Conservation (phyloP, 2,329 filamentous ascomycete genomes). For the Diaporthe velutina region DNA sequence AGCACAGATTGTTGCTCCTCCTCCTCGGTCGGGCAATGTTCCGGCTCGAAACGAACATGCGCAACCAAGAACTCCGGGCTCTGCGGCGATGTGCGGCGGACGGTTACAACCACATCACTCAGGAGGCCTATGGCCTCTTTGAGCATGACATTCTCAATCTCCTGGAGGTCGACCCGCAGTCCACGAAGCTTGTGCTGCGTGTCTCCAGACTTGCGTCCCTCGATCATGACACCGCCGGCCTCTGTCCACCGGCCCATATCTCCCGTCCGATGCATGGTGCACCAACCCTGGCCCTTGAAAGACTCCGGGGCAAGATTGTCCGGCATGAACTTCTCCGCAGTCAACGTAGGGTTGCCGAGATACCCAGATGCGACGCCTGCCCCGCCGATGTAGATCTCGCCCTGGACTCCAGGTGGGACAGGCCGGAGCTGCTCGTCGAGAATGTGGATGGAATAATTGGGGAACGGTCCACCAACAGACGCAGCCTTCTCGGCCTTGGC, state of each 20-base stretch:
- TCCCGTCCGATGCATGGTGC: slow-evolving; percentile 54
- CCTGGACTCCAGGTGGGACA: slow-evolving; percentile 50
- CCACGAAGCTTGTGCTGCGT: slow-evolving; percentile 58
- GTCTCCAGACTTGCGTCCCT: slow-evolving; percentile 56
- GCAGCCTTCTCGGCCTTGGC: not conserved
- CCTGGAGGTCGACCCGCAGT: slow-evolving; percentile 50
- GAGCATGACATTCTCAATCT: slow-evolving; percentile 41
- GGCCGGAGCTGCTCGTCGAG: slow-evolving; percentile 50
- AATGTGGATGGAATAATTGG: slow-evolving; percentile 56
- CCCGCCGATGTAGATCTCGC: slow-evolving; percentile 56
- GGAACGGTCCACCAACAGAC: slow-evolving; percentile 13
- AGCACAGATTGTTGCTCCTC: not conserved
- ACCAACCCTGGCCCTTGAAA: slow-evolving; percentile 38
- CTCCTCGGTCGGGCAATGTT: not conserved
- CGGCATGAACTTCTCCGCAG: slow-evolving; percentile 34
- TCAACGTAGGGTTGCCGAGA: slow-evolving; percentile 45
- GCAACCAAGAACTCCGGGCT: slow-evolving; percentile 20
- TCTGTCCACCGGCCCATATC: slow-evolving; percentile 51
- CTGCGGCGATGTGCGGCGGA: not conserved
- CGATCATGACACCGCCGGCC: slow-evolving; percentile 51
- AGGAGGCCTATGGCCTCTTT: not conserved
- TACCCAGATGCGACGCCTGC: slow-evolving; percentile 56
- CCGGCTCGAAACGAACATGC: slow-evolving; percentile 11
- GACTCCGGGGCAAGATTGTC: slow-evolving; percentile 35
- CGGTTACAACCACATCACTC: slow-evolving; percentile 9